Evolutionary conservation across 352 stramenopile genomes (phyloP).

Genomic region (Globisporangium perplexum): DNA sequence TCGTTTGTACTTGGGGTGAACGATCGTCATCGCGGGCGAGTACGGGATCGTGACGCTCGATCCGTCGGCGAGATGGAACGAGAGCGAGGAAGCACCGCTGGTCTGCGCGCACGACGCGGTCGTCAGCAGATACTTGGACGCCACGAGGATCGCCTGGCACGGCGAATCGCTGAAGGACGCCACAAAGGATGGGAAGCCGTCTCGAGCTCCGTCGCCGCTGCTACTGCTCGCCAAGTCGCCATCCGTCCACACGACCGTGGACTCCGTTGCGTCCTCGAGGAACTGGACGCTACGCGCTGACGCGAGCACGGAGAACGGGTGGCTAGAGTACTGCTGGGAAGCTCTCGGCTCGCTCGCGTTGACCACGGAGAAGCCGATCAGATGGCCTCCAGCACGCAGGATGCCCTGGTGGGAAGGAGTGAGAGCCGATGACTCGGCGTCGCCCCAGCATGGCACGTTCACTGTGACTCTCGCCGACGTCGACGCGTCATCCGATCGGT

Average conservation of each 20-base stretch:
- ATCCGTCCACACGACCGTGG: background rate
- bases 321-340: background rate
- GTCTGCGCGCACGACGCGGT: slow-evolving; percentile 19
- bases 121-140: slow-evolving; percentile 25
- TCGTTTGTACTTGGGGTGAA: slow-evolving; percentile 6
- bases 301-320: slow-evolving; percentile 1
- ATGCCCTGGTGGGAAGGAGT: background rate
- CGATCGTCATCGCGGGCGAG: slow-evolving; percentile 2
- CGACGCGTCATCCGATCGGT: background rate
- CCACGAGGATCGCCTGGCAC: slow-evolving; percentile 28
- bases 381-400: background rate
- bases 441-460: background rate
- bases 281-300: background rate
- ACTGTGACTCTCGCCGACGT: background rate
- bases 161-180: slow-evolving; percentile 2
- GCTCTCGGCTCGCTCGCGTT: background rate
- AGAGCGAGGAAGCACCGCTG: background rate
- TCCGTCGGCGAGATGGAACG: slow-evolving; percentile 3
- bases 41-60: slow-evolving; percentile 2
- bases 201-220: background rate
- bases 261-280: background rate
- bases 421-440: background rate
- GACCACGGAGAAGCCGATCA: slow-evolving; percentile 3
- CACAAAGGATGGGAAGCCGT: slow-evolving; percentile 7
- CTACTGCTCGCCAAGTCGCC: background rate